These are phyloP conservation scores for Scytalidium lignicola DNA, from an alignment of 2,329 filamentous ascomycete species.

Conservation along the genomic window DNA sequence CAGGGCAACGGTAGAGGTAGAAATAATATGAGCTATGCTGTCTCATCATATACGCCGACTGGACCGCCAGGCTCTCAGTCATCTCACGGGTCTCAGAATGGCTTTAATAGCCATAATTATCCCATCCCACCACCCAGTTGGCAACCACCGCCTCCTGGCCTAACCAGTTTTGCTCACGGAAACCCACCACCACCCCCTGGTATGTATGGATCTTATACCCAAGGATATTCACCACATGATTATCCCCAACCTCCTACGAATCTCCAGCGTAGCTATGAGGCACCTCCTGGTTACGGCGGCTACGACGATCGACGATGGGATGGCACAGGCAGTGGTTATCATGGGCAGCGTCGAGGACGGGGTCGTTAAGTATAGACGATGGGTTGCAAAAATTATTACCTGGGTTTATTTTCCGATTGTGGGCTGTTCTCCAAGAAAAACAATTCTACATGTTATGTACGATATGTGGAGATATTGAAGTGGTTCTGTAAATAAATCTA, in stretches of 20 bases:
- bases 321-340: conserved; percentile 7
- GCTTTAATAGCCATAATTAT: conserved; percentile 16
- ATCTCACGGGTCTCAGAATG: conserved; percentile 14
- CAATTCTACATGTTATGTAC: neutral
- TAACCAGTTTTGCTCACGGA: conserved; percentile 36
- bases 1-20: conserved; percentile 40
- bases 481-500: too few species aligned
- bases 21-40: conserved; percentile 49
- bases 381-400: too few species aligned
- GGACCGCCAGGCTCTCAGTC: conserved; percentile 13
- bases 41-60: conserved; percentile 14
- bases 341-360: conserved; percentile 9
- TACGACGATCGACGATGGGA: conserved; percentile 11
- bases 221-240: conserved; percentile 12
- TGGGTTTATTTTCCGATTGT: too few species aligned
- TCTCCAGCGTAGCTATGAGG: conserved; percentile 8
- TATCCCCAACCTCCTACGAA: conserved; percentile 14
- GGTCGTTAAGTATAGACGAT: neutral
- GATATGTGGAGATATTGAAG: neutral
- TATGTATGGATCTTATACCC: conserved; percentile 17
- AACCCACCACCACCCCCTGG: conserved; percentile 42
- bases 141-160: conserved; percentile 41
- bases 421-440: too few species aligned
- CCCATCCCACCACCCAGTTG: conserved; percentile 27
- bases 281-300: conserved; percentile 12